Evolutionary conservation across 768 basidiomycete species (phyloP).

Genomic region (Hemileccinum impolitum): DNA sequence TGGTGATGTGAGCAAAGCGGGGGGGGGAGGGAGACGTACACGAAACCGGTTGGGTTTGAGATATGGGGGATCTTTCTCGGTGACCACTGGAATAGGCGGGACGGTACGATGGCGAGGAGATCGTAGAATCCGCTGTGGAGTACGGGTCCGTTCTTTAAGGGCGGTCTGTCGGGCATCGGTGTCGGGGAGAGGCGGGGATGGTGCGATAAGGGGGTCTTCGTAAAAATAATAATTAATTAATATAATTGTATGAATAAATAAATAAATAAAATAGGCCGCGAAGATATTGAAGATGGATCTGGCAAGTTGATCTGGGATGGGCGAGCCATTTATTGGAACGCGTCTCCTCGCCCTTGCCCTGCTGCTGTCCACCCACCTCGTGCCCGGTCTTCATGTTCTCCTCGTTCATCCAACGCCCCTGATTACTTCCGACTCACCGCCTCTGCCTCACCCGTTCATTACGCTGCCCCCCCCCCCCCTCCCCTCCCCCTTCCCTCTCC

Average conservation of each 20-base stretch:
- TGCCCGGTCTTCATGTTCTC: conserved; percentile 49
- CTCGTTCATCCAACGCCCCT: conserved; percentile 45
- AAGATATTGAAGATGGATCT: background rate
- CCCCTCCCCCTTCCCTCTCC: conserved; percentile 36
- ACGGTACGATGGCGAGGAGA: conserved; percentile 48
- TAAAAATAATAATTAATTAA: too few relatives aligned
- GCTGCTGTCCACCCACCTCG: conserved; percentile 45
- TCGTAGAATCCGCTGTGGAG: conserved; percentile 92
- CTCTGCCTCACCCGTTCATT: conserved; percentile 39
- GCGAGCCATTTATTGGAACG: conserved; percentile 33
- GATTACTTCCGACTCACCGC: conserved; percentile 38
- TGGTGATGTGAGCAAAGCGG: background rate
- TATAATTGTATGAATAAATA: too few relatives aligned
- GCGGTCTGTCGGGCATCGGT: background rate
- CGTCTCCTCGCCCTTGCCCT: conserved; percentile 35
- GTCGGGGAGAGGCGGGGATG: background rate
- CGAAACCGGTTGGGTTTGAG: conserved; percentile 75
- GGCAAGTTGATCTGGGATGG: conserved; percentile 6
- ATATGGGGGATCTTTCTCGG: conserved; percentile 64
- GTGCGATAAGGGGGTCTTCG: too few relatives aligned
- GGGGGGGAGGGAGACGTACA: conserved; percentile 51
- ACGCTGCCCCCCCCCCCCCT: conserved; percentile 37
- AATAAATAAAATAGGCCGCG: background rate
- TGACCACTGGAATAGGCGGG: conserved; percentile 56
- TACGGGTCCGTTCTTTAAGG: conserved; percentile 22